These are phyloP conservation scores for Stephania cephalantha DNA, from an alignment of 164 flowering plant species.

Conservation along the genomic window DNA sequence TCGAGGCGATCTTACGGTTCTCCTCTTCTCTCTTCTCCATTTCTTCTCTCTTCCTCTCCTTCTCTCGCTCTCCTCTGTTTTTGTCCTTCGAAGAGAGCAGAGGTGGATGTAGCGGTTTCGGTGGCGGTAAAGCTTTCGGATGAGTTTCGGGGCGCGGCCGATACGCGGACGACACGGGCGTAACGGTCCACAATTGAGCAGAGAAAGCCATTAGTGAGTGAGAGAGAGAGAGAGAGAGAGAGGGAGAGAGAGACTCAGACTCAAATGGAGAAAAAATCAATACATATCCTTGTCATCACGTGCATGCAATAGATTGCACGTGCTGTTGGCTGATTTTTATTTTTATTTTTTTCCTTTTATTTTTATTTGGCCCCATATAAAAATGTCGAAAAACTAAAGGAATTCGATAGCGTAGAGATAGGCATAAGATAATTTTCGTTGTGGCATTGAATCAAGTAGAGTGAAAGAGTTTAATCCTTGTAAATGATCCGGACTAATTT, in stretches of 20 bases:
- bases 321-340: not conserved
- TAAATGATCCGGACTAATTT: too few species aligned
- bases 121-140: not conserved
- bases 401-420: too few species aligned
- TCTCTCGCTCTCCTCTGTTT: not conserved
- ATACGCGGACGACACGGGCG: not conserved
- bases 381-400: too few species aligned
- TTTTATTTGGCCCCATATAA: too few species aligned
- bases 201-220: not conserved
- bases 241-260: too few species aligned
- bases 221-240: not conserved
- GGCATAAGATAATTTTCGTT: too few species aligned
- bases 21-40: constrained; percentile 66
- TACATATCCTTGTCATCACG: not conserved
- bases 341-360: too few species aligned
- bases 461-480: too few species aligned
- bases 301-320: not conserved
- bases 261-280: not conserved
- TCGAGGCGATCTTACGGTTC: constrained; percentile 72
- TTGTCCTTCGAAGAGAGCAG: not conserved
- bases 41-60: constrained; percentile 33
- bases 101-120: not conserved
- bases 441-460: too few species aligned
- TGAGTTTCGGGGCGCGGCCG: not conserved
- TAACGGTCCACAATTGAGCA: not conserved